Base-by-base conservation (phyloP, 2,329 filamentous ascomycete species). In the Sphaerulina musiva region DNA sequence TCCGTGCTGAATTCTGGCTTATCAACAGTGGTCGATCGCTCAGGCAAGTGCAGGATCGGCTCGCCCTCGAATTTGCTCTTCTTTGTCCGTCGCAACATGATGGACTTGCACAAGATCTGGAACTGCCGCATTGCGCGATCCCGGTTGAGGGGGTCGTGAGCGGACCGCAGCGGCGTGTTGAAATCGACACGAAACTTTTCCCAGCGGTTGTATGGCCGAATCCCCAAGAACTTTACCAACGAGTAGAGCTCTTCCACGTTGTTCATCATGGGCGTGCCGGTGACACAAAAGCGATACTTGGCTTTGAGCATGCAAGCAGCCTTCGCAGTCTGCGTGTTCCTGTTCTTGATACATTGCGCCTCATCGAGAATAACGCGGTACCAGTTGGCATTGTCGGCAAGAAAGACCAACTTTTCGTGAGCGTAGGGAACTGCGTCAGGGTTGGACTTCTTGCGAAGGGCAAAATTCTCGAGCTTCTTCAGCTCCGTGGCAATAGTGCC, bases 201-300 rank as follows among this genome's bases (percentile, higher is more conserved):
- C 72, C 79, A 80, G 11, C 80, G 75, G 62, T 80, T 81, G 69
- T 93, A 95, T 2, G 89, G 89, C 56, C 78, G 78, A 65, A 95
- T 91, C 2, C 78, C 77, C 12, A 95, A 76, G 66, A 95, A 96
- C 2, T 81, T 79, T 43, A 95, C 76, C 17, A 95, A 73, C 0
- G 89, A 87, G 64, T 81, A 90, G 2, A 95, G 75, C 63, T 96
- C 91, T 23, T 80, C 76, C 2, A 92, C 82, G 10, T 79, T 82
- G 63, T 95, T 95, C 86, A 93, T 93, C 86, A 92, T 90, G 0
- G 88, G 88, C 0, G 88, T 93, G 26, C 88, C 88, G 2, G 85
- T 89, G 69, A 92, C 79, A 65, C 85, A 89, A 74, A 87, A 84
- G 46, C 87, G 78, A 65, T 86, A 81, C 36, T 73, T 75, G 11